Evolutionary conservation across 352 stramenopile genomes (phyloP).

Genomic region (Globisporangium alternatum): DNA sequence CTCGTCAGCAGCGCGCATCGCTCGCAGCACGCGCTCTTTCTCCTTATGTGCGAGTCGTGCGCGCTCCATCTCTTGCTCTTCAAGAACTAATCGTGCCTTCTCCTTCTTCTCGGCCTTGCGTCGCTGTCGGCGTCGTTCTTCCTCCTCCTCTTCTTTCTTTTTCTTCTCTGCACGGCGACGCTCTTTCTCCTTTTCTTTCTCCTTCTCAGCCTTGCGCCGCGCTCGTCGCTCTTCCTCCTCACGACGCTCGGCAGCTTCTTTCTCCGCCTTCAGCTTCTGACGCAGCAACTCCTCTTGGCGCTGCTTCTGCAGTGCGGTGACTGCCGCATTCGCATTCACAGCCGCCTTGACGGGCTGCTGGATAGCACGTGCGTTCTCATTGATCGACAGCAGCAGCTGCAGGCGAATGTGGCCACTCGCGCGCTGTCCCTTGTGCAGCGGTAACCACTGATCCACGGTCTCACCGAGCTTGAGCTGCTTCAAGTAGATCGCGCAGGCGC

Average conservation of each 20-base stretch:
- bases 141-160: slow-evolving; percentile 1
- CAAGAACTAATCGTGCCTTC: background rate
- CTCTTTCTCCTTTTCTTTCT: slow-evolving; percentile 11
- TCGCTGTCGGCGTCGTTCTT: slow-evolving; percentile 5
- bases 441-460: slow-evolving; percentile 57
- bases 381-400: slow-evolving; percentile 45
- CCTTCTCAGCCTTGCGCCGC: slow-evolving; percentile 11
- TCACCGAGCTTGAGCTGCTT: slow-evolving; percentile 42
- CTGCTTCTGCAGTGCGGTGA: slow-evolving; percentile 16
- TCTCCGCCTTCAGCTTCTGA: slow-evolving; percentile 6
- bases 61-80: slow-evolving; percentile 5
- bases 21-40: slow-evolving; percentile 5
- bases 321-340: background rate
- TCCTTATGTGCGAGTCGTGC: background rate
- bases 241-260: slow-evolving; percentile 1
- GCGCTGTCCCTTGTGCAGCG: slow-evolving; percentile 45
- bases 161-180: slow-evolving; percentile 6
- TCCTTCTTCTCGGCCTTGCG: slow-evolving; percentile 15
- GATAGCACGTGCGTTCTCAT: background rate
- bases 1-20: background rate
- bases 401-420: slow-evolving; percentile 44
- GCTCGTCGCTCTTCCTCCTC: slow-evolving; percentile 4
- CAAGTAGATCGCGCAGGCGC: slow-evolving; percentile 53
- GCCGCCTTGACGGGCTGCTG: slow-evolving; percentile 3
- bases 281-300: slow-evolving; percentile 9